These are phyloP conservation scores for Cladophialophora psammophila DNA, from an alignment of 2,329 filamentous ascomycete genomes.

Conservation along the genomic window DNA sequence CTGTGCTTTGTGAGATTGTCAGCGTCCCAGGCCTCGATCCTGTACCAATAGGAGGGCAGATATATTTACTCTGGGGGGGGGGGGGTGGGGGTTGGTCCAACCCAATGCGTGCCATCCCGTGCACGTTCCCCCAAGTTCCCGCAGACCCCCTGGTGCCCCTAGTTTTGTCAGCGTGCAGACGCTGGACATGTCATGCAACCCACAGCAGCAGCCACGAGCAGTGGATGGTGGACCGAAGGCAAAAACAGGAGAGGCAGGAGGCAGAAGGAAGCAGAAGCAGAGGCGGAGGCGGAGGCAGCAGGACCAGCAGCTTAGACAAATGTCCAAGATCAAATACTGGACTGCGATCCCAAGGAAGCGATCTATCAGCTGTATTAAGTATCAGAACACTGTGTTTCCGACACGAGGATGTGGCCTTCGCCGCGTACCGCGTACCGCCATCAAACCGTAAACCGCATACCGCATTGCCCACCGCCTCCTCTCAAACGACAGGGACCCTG, in stretches of 20 bases:
- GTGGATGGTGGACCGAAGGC: not conserved
- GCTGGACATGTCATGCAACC: conserved; percentile 25
- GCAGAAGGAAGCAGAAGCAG: conserved; percentile 10
- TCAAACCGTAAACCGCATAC: not conserved
- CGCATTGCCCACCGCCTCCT: conserved; percentile 10
- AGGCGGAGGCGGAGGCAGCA: too few relatives aligned
- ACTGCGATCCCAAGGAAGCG: not conserved
- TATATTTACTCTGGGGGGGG: conserved; percentile 19
- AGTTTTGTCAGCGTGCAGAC: conserved; percentile 30
- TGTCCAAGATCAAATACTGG: not conserved
- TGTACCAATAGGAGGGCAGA: conserved; percentile 17
- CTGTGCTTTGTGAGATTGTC: conserved; percentile 18
- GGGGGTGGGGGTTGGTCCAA: too few relatives aligned
- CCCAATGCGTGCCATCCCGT: conserved; percentile 17
- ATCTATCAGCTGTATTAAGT: not conserved
- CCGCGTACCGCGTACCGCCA: not conserved
- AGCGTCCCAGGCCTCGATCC: not conserved
- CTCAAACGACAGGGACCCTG: conserved; percentile 4
- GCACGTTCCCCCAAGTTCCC: conserved; percentile 19
- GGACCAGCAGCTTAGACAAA: not conserved
- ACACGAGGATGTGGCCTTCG: conserved; percentile 1
- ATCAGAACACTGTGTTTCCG: not conserved
- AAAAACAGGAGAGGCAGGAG: conserved; percentile 8
- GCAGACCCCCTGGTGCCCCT: not conserved
- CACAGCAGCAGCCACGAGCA: not conserved